phyloP scores from a whole-genome alignment of 371 early-diverging fungal genomes.

The Vairimorpha apis region DNA sequence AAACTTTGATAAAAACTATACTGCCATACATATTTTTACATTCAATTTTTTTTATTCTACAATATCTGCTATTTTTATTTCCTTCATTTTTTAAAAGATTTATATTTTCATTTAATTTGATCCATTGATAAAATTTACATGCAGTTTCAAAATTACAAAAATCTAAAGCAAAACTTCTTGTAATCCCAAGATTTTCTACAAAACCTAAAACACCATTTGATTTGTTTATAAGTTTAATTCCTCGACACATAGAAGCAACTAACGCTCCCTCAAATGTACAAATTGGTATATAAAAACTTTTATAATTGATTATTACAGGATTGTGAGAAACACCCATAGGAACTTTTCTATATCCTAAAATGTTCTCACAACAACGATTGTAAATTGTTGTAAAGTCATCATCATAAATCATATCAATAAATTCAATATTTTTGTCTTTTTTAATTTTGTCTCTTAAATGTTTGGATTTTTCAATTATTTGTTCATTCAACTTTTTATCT shows the following conservation, averaged over 20 bases:
- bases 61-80: constrained; percentile 25
- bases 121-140: constrained; percentile 55
- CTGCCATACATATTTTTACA: constrained; percentile 27
- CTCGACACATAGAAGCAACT: constrained; percentile 85
- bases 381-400: constrained; percentile 78
- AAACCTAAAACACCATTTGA: constrained; percentile 73
- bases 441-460: background rate
- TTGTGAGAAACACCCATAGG: constrained; percentile 69
- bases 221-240: constrained; percentile 82
- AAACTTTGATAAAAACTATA: constrained; percentile 45
- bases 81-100: constrained; percentile 24
- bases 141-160: constrained; percentile 70
- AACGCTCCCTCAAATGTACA: constrained; percentile 87
- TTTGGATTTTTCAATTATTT: constrained; percentile 1
- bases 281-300: constrained; percentile 76
- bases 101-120: constrained; percentile 12
- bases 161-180: constrained; percentile 80
- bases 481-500: background rate
- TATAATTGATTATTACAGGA: constrained; percentile 64
- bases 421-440: background rate
- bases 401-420: constrained; percentile 51
- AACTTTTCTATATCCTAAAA: constrained; percentile 82
- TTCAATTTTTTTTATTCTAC: constrained; percentile 31
- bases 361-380: constrained; percentile 88
- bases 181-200: constrained; percentile 77